phyloP scores from a whole-genome alignment of 148 eudicot genomes.

The Diospyros kaki region DNA sequence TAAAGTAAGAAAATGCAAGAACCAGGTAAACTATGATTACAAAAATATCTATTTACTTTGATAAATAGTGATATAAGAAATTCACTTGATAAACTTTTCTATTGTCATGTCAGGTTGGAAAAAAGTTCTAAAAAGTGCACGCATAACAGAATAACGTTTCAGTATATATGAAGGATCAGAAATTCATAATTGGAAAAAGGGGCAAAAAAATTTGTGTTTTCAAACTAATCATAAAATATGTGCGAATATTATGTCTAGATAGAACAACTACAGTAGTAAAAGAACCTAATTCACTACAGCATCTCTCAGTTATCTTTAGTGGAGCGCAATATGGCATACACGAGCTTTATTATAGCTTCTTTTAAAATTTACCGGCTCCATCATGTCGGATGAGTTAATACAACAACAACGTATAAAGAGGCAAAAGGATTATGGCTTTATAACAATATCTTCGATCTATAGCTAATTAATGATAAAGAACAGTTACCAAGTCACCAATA shows the following conservation, averaged over 20 bases:
- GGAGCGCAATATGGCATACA: background rate
- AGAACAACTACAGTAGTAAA: background rate
- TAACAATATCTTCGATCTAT: background rate
- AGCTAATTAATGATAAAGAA: slow-evolving; percentile 1
- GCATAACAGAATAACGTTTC: background rate
- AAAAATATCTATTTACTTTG: background rate
- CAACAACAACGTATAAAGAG: background rate
- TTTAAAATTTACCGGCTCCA: background rate
- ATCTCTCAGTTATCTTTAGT: background rate
- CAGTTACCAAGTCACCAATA: slow-evolving; percentile 47
- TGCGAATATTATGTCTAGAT: background rate
- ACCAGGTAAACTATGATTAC: background rate
- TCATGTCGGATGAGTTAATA: background rate
- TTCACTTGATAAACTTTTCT: background rate
- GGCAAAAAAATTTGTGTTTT: background rate
- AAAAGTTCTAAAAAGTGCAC: background rate
- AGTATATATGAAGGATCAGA: background rate
- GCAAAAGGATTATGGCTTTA: background rate
- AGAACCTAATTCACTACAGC: background rate
- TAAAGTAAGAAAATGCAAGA: background rate
- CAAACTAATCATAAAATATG: background rate
- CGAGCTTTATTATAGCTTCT: background rate
- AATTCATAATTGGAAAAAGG: background rate
- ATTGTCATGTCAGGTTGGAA: background rate
- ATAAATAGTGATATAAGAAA: background rate